Evolutionary conservation across 768 basidiomycete species (phyloP), one percentile per base, ranked within the genome.

Genomic region (Dentipellis sp.): DNA sequence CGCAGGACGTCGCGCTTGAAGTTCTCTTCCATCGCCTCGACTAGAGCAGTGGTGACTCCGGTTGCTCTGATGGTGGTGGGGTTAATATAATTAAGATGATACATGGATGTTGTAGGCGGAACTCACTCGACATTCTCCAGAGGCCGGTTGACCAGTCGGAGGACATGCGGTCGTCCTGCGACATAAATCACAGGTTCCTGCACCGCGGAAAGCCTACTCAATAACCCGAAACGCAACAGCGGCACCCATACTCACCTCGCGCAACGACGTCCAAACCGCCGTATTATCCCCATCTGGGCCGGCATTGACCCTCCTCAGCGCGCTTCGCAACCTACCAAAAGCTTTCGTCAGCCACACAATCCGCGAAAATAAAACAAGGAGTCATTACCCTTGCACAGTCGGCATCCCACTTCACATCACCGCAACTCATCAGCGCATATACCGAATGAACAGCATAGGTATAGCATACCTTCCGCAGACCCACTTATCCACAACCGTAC

Each of bases 141-240:
- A 0, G 97, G 97, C 48, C 83, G 82, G 65, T 91, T 84, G 5
- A 92, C 79, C 1, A 94, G 78, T 12, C 97, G 86, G 11, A 99
- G 74, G 10, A 98, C 95, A 66, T 97, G 94, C 1, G 92, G 91
- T 54, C 86, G 76, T 6, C 91, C 91, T 23, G 84, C 80, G 48
- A 97, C 78, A 64, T 94, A 97, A 46, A 97, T 76, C 3, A 98
- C 95, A 22, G 94, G 94, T 73, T 97, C 94, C 88, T 91, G 55
- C 7, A 63, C 8, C 29, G 6, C 3, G 29, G 6, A 29, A 29
- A 29, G 29, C 29, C 29, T 6, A 3, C 3, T 50, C 3, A 21
- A 8, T 45, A 40, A 52, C 49, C 17, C 51, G 52, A 54, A 36
- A 51, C 52, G 49, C 29, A 34, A 29, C 38, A 46, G 39, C n/a